Conservation (phyloP, 208 protist species). For the Leishmania braziliensis region DNA sequence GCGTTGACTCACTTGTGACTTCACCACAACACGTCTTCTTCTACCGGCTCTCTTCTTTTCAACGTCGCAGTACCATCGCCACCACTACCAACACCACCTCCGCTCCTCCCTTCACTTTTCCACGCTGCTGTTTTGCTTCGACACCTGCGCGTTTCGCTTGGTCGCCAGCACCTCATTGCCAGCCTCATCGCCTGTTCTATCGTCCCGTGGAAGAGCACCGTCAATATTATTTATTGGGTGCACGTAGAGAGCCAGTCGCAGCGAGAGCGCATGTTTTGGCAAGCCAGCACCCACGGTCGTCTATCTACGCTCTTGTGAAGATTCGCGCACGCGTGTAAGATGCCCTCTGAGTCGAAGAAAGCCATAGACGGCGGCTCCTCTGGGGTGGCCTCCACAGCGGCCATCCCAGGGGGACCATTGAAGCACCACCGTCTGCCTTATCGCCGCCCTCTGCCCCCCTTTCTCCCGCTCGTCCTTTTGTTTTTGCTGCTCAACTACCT, state of each 20-base stretch:
- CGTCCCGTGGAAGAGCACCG: not conserved
- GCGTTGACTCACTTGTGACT: not conserved
- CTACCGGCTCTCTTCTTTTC: not conserved
- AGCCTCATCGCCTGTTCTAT: not conserved
- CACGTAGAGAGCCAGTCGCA: not conserved
- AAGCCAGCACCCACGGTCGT: not conserved
- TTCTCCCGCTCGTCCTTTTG: slow-evolving; percentile 35
- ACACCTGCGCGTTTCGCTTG: not conserved
- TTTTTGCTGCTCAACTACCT: slow-evolving; percentile 75
- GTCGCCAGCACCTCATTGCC: not conserved
- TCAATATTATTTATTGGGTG: no score
- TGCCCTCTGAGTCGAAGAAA: not conserved
- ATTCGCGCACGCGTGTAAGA: not conserved
- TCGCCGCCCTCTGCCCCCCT: slow-evolving; percentile 33
- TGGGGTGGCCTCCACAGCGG: not conserved
- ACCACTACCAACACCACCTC: not conserved
- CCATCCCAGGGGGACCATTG: not conserved
- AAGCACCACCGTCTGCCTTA: slow-evolving; percentile 31
- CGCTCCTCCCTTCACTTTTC: not conserved
- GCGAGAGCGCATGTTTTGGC: not conserved
- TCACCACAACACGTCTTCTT: not conserved
- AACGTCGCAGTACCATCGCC: not conserved
- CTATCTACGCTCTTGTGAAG: not conserved
- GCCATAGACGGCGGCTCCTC: not conserved
- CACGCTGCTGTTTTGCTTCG: not conserved